These are phyloP conservation scores for Colletotrichum graminicola DNA, from an alignment of 2,329 filamentous ascomycete species.

Conservation along the genomic window DNA sequence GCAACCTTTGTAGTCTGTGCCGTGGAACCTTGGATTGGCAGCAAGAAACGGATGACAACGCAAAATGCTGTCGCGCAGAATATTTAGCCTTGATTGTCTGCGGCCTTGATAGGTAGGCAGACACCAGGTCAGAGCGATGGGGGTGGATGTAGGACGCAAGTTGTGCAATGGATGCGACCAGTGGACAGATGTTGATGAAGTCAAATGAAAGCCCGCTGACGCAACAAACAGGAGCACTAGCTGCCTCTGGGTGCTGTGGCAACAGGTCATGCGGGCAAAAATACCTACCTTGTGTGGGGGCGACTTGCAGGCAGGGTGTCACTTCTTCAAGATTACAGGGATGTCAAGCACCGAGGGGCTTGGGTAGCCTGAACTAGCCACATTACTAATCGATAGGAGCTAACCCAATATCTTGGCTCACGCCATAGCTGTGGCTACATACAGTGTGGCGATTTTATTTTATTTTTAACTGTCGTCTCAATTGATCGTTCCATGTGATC, in stretches of 20 bases:
- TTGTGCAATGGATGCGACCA: conserved; percentile 24
- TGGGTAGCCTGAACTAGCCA: conserved; percentile 16
- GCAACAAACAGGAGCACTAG: conserved; percentile 47
- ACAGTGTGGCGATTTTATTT: conserved; percentile 27
- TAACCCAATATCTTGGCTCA: background rate
- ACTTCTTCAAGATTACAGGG: conserved; percentile 16
- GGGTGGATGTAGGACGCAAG: conserved; percentile 35
- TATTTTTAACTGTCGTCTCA: conserved; percentile 19
- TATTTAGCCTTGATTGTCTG: conserved; percentile 30
- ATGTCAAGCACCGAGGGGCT: background rate
- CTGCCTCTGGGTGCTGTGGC: conserved; percentile 52
- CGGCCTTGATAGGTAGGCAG: conserved; percentile 30
- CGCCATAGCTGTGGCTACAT: conserved; percentile 18
- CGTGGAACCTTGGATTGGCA: conserved; percentile 1
- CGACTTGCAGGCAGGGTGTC: conserved; percentile 8
- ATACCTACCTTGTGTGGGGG: conserved; percentile 38
- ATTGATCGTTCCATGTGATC: conserved; percentile 28
- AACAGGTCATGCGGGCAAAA: conserved; percentile 47
- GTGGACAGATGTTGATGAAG: conserved; percentile 37
- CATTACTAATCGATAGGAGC: background rate
- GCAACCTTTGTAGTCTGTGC: conserved; percentile 12
- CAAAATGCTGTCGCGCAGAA: conserved; percentile 25
- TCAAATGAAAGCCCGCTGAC: conserved; percentile 47
- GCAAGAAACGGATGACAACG: background rate
- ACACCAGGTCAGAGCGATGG: conserved; percentile 32